phyloP scores from a whole-genome alignment of 2,329 filamentous ascomycete genomes.

The Fusarium redolens region DNA sequence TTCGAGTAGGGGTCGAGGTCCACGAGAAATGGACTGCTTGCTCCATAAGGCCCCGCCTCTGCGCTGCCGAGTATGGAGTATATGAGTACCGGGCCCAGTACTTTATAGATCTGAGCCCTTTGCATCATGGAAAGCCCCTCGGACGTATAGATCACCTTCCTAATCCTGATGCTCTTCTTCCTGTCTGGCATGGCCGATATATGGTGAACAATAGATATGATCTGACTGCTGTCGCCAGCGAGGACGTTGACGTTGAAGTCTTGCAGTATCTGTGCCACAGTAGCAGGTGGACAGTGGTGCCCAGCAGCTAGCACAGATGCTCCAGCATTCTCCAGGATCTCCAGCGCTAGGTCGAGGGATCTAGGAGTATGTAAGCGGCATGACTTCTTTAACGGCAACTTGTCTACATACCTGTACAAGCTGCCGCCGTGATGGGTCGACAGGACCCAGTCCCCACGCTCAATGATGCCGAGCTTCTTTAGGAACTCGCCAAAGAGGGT shows the following conservation, averaged over 20 bases:
- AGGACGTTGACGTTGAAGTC: constrained; percentile 53
- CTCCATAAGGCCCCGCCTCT: constrained; percentile 56
- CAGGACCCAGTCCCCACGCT: constrained; percentile 53
- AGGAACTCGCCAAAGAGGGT: constrained; percentile 50
- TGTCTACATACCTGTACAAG: constrained; percentile 51
- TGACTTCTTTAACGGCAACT: rapidly evolving
- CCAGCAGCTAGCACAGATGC: constrained; percentile 54
- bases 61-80: constrained; percentile 56
- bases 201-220: constrained; percentile 51
- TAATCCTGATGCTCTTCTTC: constrained; percentile 45
- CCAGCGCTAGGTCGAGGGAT: constrained; percentile 54
- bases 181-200: constrained; percentile 46
- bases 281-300: constrained; percentile 37
- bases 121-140: constrained; percentile 53
- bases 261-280: constrained; percentile 44
- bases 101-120: constrained; percentile 44
- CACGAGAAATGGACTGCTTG: constrained; percentile 47
- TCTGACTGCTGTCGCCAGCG: constrained; percentile 52
- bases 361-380: constrained; percentile 22
- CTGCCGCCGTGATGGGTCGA: constrained; percentile 51
- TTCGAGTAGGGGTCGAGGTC: constrained; percentile 2
- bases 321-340: constrained; percentile 56
- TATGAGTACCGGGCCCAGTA: constrained; percentile 50
- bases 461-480: constrained; percentile 44
- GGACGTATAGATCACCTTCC: constrained; percentile 59